Conservation (phyloP, 768 basidiomycete genomes). For the Amanita muscaria region DNA sequence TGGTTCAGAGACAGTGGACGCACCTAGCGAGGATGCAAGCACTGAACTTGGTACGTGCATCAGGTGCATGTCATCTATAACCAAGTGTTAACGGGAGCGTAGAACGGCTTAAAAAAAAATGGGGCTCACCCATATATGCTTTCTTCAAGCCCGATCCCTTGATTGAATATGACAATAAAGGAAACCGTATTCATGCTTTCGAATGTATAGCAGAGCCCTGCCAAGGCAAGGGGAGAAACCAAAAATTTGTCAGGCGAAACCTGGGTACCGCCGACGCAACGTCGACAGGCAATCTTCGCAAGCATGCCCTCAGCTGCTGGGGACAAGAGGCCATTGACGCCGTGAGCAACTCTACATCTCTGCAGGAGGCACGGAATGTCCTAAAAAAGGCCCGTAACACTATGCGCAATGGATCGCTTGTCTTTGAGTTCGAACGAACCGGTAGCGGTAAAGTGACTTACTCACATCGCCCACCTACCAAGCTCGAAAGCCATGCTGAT, state of each 20-base stretch:
- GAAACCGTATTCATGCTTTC: neutral
- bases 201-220: neutral
- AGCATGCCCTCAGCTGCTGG: slow-evolving; percentile 21
- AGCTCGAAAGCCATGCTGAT: neutral
- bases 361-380: slow-evolving; percentile 5
- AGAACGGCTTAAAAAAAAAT: neutral
- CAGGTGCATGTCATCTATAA: too few relatives aligned
- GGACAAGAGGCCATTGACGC: slow-evolving; percentile 15
- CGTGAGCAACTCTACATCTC: slow-evolving; percentile 6
- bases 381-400: neutral
- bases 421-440: neutral
- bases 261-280: slow-evolving; percentile 9
- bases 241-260: slow-evolving; percentile 3
- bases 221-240: neutral
- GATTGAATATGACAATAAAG: neutral
- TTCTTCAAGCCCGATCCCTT: slow-evolving; percentile 4
- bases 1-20: too few relatives aligned
- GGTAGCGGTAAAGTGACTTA: neutral
- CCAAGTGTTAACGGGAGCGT: too few relatives aligned
- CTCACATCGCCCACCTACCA: neutral
- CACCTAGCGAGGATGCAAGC: too few relatives aligned
- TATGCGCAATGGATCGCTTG: neutral
- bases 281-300: slow-evolving; percentile 16
- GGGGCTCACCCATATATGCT: slow-evolving; percentile 10
- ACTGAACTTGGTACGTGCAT: too few relatives aligned